Percentiles rank a stretch among this genome's conserved stretches.
These are phyloP conservation scores for Gossypium trilobum DNA, from an alignment of 441 rosid species.

Conservation along the genomic window DNA sequence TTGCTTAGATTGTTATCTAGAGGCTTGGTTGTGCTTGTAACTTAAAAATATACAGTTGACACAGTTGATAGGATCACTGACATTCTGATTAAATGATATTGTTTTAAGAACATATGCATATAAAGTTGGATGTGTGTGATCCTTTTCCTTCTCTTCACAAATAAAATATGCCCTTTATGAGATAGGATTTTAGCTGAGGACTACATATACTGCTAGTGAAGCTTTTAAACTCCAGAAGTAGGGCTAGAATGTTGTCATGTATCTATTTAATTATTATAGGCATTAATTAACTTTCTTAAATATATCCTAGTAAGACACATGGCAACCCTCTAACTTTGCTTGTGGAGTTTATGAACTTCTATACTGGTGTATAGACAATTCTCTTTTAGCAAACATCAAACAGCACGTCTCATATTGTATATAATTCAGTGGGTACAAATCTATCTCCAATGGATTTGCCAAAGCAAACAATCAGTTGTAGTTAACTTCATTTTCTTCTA, in stretches of 20 bases:
- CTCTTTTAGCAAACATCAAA: background rate
- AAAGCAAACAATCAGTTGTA: slow-evolving; percentile 16
- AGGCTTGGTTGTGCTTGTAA: background rate
- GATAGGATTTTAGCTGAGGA: slow-evolving; percentile 1
- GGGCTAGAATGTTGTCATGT: background rate
- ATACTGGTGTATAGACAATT: background rate
- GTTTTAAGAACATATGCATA: background rate
- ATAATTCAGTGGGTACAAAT: background rate
- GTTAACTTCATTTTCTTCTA: slow-evolving; percentile 17
- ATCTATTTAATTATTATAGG: background rate
- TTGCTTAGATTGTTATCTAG: background rate
- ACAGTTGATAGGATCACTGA: background rate
- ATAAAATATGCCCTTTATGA: background rate
- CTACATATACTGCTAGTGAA: background rate
- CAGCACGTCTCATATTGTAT: background rate
- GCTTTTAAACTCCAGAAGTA: background rate
- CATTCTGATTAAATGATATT: background rate
- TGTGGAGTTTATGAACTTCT: background rate
- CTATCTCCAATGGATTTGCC: slow-evolving; percentile 16
- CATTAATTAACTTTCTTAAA: background rate
- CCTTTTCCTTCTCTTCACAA: background rate
- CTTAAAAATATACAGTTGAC: background rate
- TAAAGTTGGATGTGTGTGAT: background rate
- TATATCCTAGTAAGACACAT: background rate
- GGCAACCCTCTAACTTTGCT: background rate